Base-by-base conservation (phyloP, 768 basidiomycete genomes). In the Hirschioporus abietinus region DNA sequence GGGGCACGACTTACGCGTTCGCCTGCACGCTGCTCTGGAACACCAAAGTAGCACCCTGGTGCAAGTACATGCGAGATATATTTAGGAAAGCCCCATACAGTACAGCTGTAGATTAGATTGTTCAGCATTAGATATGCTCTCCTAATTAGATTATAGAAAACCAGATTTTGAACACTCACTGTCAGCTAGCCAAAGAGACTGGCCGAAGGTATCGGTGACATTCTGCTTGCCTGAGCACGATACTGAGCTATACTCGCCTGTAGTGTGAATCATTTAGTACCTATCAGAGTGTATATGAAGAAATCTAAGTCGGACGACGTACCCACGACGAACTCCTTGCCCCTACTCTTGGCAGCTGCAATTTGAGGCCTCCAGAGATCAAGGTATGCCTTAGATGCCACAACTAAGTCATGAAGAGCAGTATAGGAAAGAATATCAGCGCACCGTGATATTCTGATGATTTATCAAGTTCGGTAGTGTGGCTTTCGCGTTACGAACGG, bases 41-140 rank as follows among this genome's bases (percentile, higher is more conserved):
- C 5, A 76, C 77, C 6, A 78, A 71, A 0, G 76, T 75, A 9
- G 74, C 74, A 7, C 77, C 77, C 57, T 78, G 76, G 66, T 78
- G 77, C 17, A 76, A 68, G 64, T 77, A 76, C 71, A 77, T 71
- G 57, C 75, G 63, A n/a, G 73, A 70, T 58, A 76, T 76, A 58
- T 72, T 72, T 62, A 75, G 58, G 35, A 52, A 69, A n/a, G 69
- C 75, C 30, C 70, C 70, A 68, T 74, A 77, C 36, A 75, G 66
- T 26, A 76, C 66, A 12, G 77, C 71, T 71, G 7, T 42, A 27
- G 24, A 63, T 17, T 52, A 27, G 24, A 63, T 52, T 26, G 60
- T 67, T 42, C 59, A 57, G 23, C 70, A 23, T 66, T 63, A 64
- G 35, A 66, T 9, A n/a, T 30, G 8, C 8, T 30, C 2, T 30